Base-by-base conservation (phyloP, 2,329 filamentous ascomycete genomes). In the Arthrobotrys musiformis region DNA sequence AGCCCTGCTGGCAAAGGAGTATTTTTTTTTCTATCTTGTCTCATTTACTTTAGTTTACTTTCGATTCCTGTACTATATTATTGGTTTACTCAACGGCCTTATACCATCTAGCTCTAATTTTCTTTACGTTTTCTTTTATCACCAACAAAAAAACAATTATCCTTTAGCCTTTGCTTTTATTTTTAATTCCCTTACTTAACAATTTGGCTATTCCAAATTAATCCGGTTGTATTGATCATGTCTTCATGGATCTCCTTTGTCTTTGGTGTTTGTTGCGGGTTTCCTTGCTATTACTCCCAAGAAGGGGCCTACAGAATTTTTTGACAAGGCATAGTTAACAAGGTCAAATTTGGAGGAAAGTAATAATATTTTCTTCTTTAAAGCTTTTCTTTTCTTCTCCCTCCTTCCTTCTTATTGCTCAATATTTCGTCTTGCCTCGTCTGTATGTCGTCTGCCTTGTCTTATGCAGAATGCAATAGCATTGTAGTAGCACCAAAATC, bases 11-110 rank as follows among this genome's bases (percentile, higher is more conserved):
- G n/a, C 54, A 40, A 58, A 54, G 46, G 52, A 68, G 40, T 33
- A 44, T 37, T 46, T 11, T 17, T 19, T 19, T 44, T 19, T 19
- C 33, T 33, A 42, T 22, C n/a, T 17, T 37, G 46, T n/a, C 17
- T 56, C n/a, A 42, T 8, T 42, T 46, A 37, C 37, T 30, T 48
- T 13, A 50, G 28, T n/a, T 28, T 52, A n/a, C 52, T 61, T 70
- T 72, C 61, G 44, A 56, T 72, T 70, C 66, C 62, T 70, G 60
- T 78, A 70, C 37, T 56, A 70, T 78, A 70, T 72, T 67, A 5
- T 64, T 56, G 24, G n/a, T 33, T 61, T 68, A 67, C 26, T 19
- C 35, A 28, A 44, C 28, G 28, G 19, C 26, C 56, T 30, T 33
- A 54, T 56, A 28, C 67, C 58, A 52, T 64, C 30, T 46, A 40